Evolutionary conservation across 2,329 filamentous ascomycete species (phyloP).

Genomic region (Cladosporium oxysporum): DNA sequence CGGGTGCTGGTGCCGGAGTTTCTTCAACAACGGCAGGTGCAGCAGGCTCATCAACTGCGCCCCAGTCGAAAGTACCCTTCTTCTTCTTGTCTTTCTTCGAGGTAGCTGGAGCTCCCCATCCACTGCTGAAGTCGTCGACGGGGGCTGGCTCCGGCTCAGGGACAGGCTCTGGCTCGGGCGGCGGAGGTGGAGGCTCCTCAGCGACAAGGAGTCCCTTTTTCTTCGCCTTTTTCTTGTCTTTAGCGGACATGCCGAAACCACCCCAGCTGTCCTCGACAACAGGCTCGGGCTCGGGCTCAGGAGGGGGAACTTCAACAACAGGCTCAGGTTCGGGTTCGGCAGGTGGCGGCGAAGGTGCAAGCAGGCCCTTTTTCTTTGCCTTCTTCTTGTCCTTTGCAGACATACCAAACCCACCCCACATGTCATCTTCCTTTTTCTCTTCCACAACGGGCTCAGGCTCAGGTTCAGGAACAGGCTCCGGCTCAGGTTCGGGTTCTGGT

Average conservation of each 20-base stretch:
- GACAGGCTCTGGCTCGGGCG: constrained; percentile 28
- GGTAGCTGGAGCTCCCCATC: constrained; percentile 54
- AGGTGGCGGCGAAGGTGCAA: constrained; percentile 14
- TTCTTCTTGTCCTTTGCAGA: constrained; percentile 44
- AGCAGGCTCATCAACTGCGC: constrained; percentile 29
- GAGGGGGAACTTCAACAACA: constrained; percentile 23
- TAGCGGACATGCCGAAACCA: constrained; percentile 35
- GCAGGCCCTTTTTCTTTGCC: constrained; percentile 45
- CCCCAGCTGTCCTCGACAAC: constrained; percentile 44
- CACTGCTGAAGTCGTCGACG: constrained; percentile 48
- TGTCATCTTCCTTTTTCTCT: constrained; percentile 40
- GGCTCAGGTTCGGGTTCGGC: constrained; percentile 28
- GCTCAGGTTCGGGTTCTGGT: constrained; percentile 37
- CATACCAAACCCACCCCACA: constrained; percentile 32
- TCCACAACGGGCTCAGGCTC: constrained; percentile 41
- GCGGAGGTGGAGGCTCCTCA: constrained; percentile 28
- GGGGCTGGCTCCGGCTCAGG: constrained; percentile 33
- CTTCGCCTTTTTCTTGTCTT: constrained; percentile 49
- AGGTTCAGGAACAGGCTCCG: constrained; percentile 41
- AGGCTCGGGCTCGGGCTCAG: constrained; percentile 27
- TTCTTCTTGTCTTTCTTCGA: constrained; percentile 55
- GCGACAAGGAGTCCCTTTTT: constrained; percentile 25
- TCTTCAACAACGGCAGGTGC: constrained; percentile 18
- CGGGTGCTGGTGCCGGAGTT: constrained; percentile 24
- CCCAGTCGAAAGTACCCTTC: constrained; percentile 38